Percentiles rank a stretch among this genome's conserved stretches.
These are phyloP conservation scores for Phallus indusiatus DNA, from an alignment of 768 basidiomycete species.

Conservation along the genomic window DNA sequence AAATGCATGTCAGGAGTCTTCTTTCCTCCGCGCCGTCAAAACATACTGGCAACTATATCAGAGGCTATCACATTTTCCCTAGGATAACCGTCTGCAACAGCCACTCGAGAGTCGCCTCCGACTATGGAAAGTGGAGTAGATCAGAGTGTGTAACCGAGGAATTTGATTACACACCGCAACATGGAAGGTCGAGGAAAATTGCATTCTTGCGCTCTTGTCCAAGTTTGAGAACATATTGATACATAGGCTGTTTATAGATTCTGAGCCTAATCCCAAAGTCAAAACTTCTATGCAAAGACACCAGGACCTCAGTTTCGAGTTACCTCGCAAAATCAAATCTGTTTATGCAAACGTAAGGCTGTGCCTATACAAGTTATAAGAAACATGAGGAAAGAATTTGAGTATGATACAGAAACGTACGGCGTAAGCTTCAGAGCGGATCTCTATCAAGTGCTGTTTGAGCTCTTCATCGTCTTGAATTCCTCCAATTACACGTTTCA, in stretches of 20 bases:
- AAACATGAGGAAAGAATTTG: not conserved
- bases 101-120: conserved; percentile 34
- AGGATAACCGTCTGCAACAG: conserved; percentile 33
- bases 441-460: not conserved
- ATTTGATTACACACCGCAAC: conserved; percentile 28
- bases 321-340: conserved; percentile 18
- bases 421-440: conserved; percentile 6
- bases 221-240: conserved; percentile 23
- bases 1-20: not conserved
- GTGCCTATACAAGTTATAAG: conserved; percentile 12
- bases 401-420: conserved; percentile 2
- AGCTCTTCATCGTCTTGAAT: conserved; percentile 6
- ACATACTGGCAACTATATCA: conserved; percentile 30
- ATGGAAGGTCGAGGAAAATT: conserved; percentile 36
- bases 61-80: conserved; percentile 27
- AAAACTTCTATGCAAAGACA: not conserved
- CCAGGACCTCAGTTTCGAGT: not conserved
- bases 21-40: not conserved
- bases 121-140: not conserved
- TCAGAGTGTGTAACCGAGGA: not conserved
- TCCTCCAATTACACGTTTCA: not conserved
- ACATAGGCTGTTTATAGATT: conserved; percentile 11
- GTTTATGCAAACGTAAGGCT: conserved; percentile 22
- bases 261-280: not conserved
- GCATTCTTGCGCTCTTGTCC: conserved; percentile 26